phyloP scores from a whole-genome alignment of 352 stramenopile species.

The Thraustochytrium sp. region DNA sequence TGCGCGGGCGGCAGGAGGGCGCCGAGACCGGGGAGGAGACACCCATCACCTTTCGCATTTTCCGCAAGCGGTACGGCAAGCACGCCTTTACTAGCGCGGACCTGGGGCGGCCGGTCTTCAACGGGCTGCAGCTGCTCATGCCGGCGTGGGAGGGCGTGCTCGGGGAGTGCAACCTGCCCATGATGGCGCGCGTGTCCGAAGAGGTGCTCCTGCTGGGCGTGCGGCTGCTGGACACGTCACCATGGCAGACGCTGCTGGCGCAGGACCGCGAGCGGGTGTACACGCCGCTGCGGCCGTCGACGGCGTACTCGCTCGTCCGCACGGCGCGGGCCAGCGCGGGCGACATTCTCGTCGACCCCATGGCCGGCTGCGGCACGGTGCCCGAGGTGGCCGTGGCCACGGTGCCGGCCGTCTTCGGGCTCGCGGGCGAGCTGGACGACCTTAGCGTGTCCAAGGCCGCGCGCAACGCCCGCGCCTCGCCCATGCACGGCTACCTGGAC shows the following conservation, averaged over 20 bases:
- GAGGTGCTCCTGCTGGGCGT: not conserved
- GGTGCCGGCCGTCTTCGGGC: not conserved
- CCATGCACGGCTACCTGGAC: not conserved
- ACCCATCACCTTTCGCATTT: not conserved
- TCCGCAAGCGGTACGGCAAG: not conserved
- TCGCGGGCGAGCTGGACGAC: not conserved
- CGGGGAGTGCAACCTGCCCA: not conserved
- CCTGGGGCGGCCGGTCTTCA: not conserved
- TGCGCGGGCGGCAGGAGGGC: not conserved
- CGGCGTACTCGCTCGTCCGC: not conserved
- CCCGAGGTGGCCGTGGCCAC: not conserved
- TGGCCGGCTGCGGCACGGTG: conserved; percentile 14
- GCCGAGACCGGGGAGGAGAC: not conserved
- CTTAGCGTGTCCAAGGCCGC: not conserved
- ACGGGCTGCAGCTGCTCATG: not conserved
- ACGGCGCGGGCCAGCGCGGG: not conserved
- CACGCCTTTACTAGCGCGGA: conserved; percentile 13
- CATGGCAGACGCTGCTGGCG: not conserved
- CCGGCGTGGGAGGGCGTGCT: conserved; percentile 6
- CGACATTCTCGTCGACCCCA: conserved; percentile 30
- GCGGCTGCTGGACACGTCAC: not conserved
- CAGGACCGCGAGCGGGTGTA: not conserved
- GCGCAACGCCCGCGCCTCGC: not conserved
- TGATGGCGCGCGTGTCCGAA: not conserved
- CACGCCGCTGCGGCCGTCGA: not conserved